These are phyloP conservation scores for Phytophthora cryptogea DNA, from an alignment of 352 stramenopile genomes.

Conservation along the genomic window DNA sequence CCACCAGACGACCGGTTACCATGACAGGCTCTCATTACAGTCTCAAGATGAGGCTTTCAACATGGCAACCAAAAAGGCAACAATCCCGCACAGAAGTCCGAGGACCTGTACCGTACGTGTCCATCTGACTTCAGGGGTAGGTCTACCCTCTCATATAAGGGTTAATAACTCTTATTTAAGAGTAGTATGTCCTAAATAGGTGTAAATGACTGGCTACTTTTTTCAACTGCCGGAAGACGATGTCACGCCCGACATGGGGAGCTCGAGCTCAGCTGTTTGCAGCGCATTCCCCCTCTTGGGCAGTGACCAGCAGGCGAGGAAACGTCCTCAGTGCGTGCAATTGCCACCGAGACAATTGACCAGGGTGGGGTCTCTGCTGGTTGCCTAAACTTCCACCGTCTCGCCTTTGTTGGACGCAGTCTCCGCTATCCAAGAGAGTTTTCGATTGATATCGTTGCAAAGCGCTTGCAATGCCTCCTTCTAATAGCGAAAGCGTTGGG, in stretches of 20 bases:
- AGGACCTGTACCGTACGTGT: constrained; percentile 8
- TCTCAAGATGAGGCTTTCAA: constrained; percentile 27
- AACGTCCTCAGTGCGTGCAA: constrained; percentile 23
- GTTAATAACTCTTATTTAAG: constrained; percentile 1
- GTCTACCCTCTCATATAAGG: constrained; percentile 8
- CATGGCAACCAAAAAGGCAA: constrained; percentile 8
- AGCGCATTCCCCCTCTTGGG: constrained; percentile 37
- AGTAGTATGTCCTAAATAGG: constrained; percentile 12
- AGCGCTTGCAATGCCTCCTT: constrained; percentile 21
- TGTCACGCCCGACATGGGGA: constrained; percentile 30
- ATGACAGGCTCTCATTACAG: constrained; percentile 5
- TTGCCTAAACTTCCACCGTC: background rate
- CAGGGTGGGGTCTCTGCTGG: constrained; percentile 4
- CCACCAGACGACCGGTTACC: constrained; percentile 17
- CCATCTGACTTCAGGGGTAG: constrained; percentile 36
- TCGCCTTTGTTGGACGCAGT: constrained; percentile 15
- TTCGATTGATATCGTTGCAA: background rate
- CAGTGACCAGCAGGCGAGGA: constrained; percentile 31
- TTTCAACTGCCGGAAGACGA: constrained; percentile 20
- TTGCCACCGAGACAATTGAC: constrained; percentile 7
- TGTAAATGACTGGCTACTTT: constrained; percentile 30
- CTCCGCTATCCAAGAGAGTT: background rate
- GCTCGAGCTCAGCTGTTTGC: constrained; percentile 36
- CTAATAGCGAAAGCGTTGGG: constrained; percentile 22
- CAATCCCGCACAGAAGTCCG: constrained; percentile 27